Base-by-base conservation (phyloP, 306 rosid genomes). In the Canavalia gladiata region DNA sequence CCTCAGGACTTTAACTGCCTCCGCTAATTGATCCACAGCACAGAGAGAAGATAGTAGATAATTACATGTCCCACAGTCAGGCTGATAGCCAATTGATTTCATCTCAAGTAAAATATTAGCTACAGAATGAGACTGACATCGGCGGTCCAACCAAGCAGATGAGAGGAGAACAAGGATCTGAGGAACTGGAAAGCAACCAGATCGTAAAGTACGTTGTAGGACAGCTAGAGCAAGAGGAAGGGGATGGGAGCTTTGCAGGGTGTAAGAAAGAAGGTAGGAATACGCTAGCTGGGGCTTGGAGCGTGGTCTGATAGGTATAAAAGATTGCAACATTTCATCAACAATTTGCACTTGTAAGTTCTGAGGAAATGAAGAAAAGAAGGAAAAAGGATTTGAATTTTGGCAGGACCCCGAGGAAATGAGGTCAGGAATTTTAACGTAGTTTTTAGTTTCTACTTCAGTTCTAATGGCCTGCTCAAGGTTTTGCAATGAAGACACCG, bases 321-420 rank as follows among this genome's bases (percentile, higher is more conserved):
- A 88, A 62, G 94, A 89, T 81, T 89, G 97, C 84, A 92, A 74
- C 51, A 94, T 90, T 78, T 90, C 94, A 89, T 95, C 98, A 81
- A 92, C 81, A 34, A 88, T 76, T 68, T 87, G 87, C 8, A 81
- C 80, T 79, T 88, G 90, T 67, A 68, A 2, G 76, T 51, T 85
- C 43, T 30, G 80, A 35, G 97, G 84, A 83, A 84, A 84, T 64
- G 84, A 81, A 29, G 94, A 90, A 62, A 92, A 87, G 83, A 89
- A 89, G 2, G 90, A 87, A 68, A 94, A 91, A 75, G 97, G 97
- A 84, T 89, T 95, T 25, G 89, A 89, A 77, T 67, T 88, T 79
- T 78, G 86, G 84, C 86, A 71, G 37, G 88, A 74, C 77, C 79
- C 90, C 8, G 7, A 81, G 39, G 87, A 81, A 65, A 56, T 64